Evolutionary conservation across 1,284 basidiomycete species (phyloP).

Genomic region (Sanghuangporus sanghuang): DNA sequence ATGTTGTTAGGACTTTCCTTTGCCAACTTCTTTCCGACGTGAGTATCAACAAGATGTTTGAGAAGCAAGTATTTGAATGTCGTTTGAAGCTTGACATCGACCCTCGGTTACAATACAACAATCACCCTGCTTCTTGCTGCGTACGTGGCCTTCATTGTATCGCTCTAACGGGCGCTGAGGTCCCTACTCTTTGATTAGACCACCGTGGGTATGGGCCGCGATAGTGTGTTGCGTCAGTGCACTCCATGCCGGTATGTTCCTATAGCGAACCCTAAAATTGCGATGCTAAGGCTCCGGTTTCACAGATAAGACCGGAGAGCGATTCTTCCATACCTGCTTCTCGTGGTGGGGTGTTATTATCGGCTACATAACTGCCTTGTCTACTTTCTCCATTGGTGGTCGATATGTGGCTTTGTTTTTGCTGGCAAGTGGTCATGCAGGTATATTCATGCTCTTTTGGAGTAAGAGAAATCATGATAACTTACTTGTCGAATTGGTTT

Average conservation of each 20-base stretch:
- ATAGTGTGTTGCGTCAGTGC: conserved; percentile 54
- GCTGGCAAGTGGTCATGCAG: conserved; percentile 36
- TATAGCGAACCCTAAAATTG: background rate
- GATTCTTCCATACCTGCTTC: conserved; percentile 60
- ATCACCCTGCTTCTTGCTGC: conserved; percentile 31
- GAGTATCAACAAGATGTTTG: conserved; percentile 2
- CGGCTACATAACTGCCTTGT: conserved; percentile 57
- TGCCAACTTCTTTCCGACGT: conserved; percentile 33
- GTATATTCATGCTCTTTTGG: background rate
- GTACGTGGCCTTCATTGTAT: conserved; percentile 23
- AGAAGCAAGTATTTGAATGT: conserved; percentile 15
- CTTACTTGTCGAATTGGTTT: background rate
- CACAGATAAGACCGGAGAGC: conserved; percentile 54
- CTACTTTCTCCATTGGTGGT: conserved; percentile 47
- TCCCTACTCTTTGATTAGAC: conserved; percentile 32
- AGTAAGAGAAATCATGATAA: no score
- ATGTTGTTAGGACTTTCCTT: conserved; percentile 31
- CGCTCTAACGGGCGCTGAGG: background rate
- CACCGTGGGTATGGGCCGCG: conserved; percentile 59
- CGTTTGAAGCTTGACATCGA: conserved; percentile 27
- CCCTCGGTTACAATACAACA: conserved; percentile 32
- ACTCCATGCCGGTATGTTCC: conserved; percentile 53
- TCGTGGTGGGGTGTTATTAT: conserved; percentile 60
- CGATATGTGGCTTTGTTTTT: conserved; percentile 65
- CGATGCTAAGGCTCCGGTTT: background rate